These are phyloP conservation scores for Neurospora sp. DNA, from an alignment of 495 filamentous ascomycete genomes.

Conservation along the genomic window DNA sequence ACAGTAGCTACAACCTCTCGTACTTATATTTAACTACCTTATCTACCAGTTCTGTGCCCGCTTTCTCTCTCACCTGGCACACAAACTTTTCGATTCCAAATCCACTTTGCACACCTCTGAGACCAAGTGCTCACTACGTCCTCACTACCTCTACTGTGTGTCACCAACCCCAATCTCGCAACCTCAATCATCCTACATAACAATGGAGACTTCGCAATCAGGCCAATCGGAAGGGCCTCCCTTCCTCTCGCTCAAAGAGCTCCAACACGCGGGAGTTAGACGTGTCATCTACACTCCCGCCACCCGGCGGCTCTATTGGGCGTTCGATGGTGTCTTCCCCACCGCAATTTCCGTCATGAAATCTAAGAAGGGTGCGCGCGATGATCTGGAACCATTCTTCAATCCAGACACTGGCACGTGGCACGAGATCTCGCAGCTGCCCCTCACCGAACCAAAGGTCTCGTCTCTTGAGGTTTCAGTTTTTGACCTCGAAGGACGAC, in stretches of 20 bases:
- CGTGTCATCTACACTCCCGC: background rate
- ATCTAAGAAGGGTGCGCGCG: background rate
- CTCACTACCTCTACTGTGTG: too few relatives aligned
- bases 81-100: too few relatives aligned
- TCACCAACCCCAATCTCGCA: too few relatives aligned
- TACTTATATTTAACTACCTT: too few relatives aligned
- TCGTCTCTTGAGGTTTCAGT: constrained; percentile 12
- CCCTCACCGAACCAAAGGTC: constrained; percentile 14
- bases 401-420: constrained; percentile 4
- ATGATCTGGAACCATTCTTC: constrained; percentile 12
- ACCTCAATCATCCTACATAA: too few relatives aligned
- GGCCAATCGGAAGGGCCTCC: background rate
- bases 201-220: too few relatives aligned
- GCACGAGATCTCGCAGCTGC: constrained; percentile 12
- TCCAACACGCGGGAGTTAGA: background rate
- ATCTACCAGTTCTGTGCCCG: too few relatives aligned
- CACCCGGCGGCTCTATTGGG: constrained; percentile 10
- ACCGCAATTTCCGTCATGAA: constrained; percentile 13
- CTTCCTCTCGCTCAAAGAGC: background rate
- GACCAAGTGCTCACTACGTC: too few relatives aligned
- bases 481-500: background rate
- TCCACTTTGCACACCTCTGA: too few relatives aligned
- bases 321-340: constrained; percentile 12
- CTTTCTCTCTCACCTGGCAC: too few relatives aligned
- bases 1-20: too few relatives aligned